Conservation (phyloP, 2,329 filamentous ascomycete genomes). For the Acarospora socialis region DNA sequence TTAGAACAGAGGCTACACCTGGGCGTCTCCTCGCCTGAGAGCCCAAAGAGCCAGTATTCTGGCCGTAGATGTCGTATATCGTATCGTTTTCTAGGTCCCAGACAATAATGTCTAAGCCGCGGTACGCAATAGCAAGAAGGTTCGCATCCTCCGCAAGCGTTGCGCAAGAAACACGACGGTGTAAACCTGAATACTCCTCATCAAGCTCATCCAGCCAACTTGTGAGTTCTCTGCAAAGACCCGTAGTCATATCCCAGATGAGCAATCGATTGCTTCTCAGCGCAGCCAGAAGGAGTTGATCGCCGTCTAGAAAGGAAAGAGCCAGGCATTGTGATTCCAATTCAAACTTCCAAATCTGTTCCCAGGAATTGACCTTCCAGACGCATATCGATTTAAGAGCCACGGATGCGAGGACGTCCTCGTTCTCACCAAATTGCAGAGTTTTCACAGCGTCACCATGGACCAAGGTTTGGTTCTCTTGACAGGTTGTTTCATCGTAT, state of each 20-base stretch:
- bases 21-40: no score
- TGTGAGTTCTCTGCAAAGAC: conserved; percentile 9
- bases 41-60: conserved; percentile 16
- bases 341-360: conserved; percentile 7
- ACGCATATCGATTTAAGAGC: conserved; percentile 8
- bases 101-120: conserved; percentile 17
- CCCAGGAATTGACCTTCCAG: conserved; percentile 3
- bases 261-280: conserved; percentile 12
- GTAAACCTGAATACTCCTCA: conserved; percentile 1
- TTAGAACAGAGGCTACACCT: conserved; percentile 11
- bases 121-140: conserved; percentile 18
- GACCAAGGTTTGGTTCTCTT: conserved; percentile 6
- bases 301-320: conserved; percentile 12
- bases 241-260: conserved; percentile 13
- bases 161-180: no score
- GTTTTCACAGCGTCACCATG: conserved; percentile 11
- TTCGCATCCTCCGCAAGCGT: conserved; percentile 7
- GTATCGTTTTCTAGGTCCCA: conserved; percentile 14
- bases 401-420: conserved; percentile 10
- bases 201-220: conserved; percentile 5
- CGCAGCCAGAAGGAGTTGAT: conserved; percentile 11
- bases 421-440: conserved; percentile 7
- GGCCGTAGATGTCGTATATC: conserved; percentile 16
- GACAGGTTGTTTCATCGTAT: conserved; percentile 11
- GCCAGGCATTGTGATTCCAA: conserved; percentile 8